Evolutionary conservation across 352 stramenopile species (phyloP), one percentile per base, ranked within the genome.

Genomic region (Blastocystis sp.): DNA sequence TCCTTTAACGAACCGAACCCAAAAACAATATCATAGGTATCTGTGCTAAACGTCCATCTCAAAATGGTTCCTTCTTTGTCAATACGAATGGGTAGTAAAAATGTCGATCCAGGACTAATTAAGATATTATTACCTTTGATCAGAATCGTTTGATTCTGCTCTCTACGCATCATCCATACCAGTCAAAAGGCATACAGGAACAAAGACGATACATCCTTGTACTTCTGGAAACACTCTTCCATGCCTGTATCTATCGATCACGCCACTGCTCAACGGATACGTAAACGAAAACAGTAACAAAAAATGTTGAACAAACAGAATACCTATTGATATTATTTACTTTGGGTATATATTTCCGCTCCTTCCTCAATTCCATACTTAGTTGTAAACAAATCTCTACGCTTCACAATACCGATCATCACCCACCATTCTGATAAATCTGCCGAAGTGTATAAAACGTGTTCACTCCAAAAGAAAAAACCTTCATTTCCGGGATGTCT

Each of bases 341-440:
- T 37, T 75, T 75, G 9, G 63, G 63, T 9, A 50, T 3, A 18
- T 45, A 26, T 45, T 77, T 77, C 20, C 26, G 43, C 37, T 55
- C 34, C 50, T 53, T 77, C 34, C 56, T 55, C 73, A 84, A 39
- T 54, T 84, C 73, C 26, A 66, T 66, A 2, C 15, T 34, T 2
- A 84, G 26, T n/a, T 64, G 50, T 34, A 84, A n/a, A 3, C 23
- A 54, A 8, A 68, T 64, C 13, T 84, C 73, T 84, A 84, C 50
- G 20, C 34, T 13, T 84, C 23, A 84, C 43, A 9, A 15, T 55
- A 15, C 26, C 5, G n/a, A 50, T 20, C 26, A 15, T 39, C 29
- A 11, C 70, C 11, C 26, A 84, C 73, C 68, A 23, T 68, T 66
- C 50, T 68, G 59, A 18, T 13, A 23, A 20, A 84, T 37, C 73